Base-by-base conservation (phyloP, 2,329 filamentous ascomycete genomes). In the Colletotrichum plurivorum region DNA sequence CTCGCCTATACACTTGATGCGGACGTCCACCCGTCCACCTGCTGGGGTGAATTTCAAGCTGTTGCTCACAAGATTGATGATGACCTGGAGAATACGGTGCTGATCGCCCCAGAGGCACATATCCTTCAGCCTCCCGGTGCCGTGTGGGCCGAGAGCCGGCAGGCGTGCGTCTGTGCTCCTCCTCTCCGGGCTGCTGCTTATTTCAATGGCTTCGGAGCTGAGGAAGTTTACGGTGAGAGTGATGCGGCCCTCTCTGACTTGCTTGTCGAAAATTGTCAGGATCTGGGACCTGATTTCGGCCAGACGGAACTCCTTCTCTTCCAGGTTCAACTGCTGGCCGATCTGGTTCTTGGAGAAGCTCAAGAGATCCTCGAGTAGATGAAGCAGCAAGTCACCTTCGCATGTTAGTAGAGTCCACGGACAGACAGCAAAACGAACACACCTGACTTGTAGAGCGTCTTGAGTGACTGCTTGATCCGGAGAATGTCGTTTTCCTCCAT, bases 301-400 rank as follows among this genome's bases (percentile, higher is more conserved):
- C 31, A 98, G 78, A 9, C 92, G 86, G 75, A 98, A 98, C 74
- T 97, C 94, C 70, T 89, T 93, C 77, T 97, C 92, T 73, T 97
- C 94, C 1, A 97, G 84, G 48, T 85, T 91, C 51, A 97, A 83
- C 71, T 95, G 90, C 74, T 97, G 93, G 3, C 94, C 94, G 58
- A 97, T 94, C 79, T 97, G 94, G 75, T 98, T 97, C 80, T 97
- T 97, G 76, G 93, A 96, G 80, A 98, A 98, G 43, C 93, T 97
- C 46, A 98, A 82, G 4, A 98, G 85, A 82, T 98, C 95, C 48
- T 96, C 96, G 8, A 98, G 84, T 1, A 98, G 87, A 76, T 97
- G 94, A 2, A 97, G 84, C 8, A 98, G 82, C 6, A 97, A 81
- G 77, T 98, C 95, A 22, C 89, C 77, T 80, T 10, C 10, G 6